phyloP scores from a whole-genome alignment of 176 grass and related monocot species.

The Zea mays region DNA sequence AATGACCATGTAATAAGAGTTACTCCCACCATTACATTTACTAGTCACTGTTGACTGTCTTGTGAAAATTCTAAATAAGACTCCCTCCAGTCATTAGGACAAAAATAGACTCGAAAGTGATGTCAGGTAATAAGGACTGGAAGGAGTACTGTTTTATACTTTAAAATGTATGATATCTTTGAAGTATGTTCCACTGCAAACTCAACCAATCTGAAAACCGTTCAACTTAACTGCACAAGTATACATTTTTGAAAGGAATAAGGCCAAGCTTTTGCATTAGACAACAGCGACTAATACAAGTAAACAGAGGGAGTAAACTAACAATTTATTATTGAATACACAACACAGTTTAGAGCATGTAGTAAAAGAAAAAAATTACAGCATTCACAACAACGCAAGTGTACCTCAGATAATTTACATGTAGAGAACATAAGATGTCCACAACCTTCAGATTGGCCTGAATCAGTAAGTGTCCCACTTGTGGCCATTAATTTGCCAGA shows the following conservation, averaged over 20 bases:
- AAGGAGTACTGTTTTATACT: background rate
- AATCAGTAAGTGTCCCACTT: slow-evolving; percentile 1
- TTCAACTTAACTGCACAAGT: background rate
- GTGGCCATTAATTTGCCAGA: slow-evolving; percentile 21
- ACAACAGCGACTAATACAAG: background rate
- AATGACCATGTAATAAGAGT: background rate
- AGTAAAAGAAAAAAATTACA: background rate
- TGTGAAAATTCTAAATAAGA: background rate
- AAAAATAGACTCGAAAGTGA: background rate
- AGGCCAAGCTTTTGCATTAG: background rate
- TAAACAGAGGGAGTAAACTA: background rate
- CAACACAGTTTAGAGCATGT: background rate
- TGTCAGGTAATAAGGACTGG: background rate
- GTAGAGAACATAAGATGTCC: background rate
- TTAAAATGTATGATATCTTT: background rate
- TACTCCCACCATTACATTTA: background rate
- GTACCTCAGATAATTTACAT: slow-evolving; percentile 32
- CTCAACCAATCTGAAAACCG: background rate
- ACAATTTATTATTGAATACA: background rate
- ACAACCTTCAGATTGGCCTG: background rate
- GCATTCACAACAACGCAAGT: background rate
- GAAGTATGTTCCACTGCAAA: background rate
- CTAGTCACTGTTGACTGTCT: background rate
- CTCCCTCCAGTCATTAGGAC: background rate
- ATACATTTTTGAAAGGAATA: background rate